phyloP scores from a whole-genome alignment of 768 basidiomycete species.

The Russula sp. region DNA sequence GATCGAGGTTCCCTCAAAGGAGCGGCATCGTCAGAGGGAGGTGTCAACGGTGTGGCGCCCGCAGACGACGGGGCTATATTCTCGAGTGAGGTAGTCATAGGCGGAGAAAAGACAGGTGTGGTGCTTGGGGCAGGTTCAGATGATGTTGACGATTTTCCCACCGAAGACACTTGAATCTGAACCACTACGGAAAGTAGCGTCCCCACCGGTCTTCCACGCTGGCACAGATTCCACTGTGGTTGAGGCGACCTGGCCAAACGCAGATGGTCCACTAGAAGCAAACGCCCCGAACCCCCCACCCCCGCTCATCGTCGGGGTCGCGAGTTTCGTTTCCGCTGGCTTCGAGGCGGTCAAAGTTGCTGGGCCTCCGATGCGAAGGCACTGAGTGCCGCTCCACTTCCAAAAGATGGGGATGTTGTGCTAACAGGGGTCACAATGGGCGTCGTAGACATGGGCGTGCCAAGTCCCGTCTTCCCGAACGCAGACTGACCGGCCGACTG shows the following conservation, averaged over 20 bases:
- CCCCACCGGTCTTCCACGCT: constrained; percentile 27
- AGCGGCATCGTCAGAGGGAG: neutral
- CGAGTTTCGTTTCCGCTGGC: constrained; percentile 12
- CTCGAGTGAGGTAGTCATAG: neutral
- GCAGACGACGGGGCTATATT: constrained; percentile 4
- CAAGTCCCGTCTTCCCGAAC: constrained; percentile 33
- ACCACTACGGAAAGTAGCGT: constrained; percentile 13
- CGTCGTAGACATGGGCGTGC: constrained; percentile 30
- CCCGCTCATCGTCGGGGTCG: constrained; percentile 1
- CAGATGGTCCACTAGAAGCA: constrained; percentile 27
- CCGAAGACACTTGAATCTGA: constrained; percentile 21
- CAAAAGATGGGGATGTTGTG: constrained; percentile 26
- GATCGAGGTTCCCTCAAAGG: constrained; percentile 1
- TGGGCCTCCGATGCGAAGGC: constrained; percentile 33
- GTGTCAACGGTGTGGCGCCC: constrained; percentile 1
- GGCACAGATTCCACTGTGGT: constrained; percentile 14
- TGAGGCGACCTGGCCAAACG: constrained; percentile 17
- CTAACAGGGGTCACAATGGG: constrained; percentile 25
- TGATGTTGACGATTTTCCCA: constrained; percentile 7
- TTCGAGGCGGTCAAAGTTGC: constrained; percentile 29
- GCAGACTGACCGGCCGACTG: constrained; percentile 35
- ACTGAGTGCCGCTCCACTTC: constrained; percentile 31
- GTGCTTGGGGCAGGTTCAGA: constrained; percentile 18
- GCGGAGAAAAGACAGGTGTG: constrained; percentile 22
- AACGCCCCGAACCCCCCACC: constrained; percentile 38